Percentiles rank a stretch among this genome's conserved stretches.
Conservation (phyloP, 306 rosid species). For the Echinosophora koreensis region DNA sequence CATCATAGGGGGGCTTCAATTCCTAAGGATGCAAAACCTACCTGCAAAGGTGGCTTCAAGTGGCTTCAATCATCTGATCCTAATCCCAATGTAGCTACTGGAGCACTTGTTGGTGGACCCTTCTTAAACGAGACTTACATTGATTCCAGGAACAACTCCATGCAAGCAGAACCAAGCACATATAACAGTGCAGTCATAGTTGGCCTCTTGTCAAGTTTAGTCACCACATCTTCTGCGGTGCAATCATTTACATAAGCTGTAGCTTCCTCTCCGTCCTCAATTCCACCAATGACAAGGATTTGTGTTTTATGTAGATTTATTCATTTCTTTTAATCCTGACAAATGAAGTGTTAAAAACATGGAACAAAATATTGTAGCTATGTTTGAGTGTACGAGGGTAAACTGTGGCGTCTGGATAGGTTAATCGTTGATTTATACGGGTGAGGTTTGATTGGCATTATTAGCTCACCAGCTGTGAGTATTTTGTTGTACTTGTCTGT, state of each 20-base stretch:
- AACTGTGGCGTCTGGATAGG: slow-evolving; percentile 35
- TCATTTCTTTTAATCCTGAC: slow-evolving; percentile 44
- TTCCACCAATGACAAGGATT: slow-evolving; percentile 3
- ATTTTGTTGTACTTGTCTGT: slow-evolving; percentile 38
- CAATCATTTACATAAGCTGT: slow-evolving; percentile 64
- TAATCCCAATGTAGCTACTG: slow-evolving; percentile 88
- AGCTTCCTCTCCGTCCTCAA: slow-evolving; percentile 9
- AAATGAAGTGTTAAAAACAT: not conserved
- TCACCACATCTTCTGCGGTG: slow-evolving; percentile 84
- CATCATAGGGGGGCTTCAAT: slow-evolving; percentile 99
- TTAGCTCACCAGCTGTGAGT: slow-evolving; percentile 40
- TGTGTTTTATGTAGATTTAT: slow-evolving; percentile 46
- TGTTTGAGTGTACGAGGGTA: slow-evolving; percentile 41
- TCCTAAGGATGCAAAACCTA: slow-evolving; percentile 63
- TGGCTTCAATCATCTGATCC: slow-evolving; percentile 75
- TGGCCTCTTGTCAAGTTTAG: slow-evolving; percentile 91
- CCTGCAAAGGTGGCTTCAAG: slow-evolving; percentile 81
- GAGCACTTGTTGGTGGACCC: slow-evolving; percentile 98
- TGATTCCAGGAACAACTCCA: slow-evolving; percentile 83
- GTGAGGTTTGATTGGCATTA: slow-evolving; percentile 40
- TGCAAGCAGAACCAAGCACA: slow-evolving; percentile 93
- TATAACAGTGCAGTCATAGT: slow-evolving; percentile 88
- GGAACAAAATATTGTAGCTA: slow-evolving; percentile 30
- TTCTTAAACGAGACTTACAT: slow-evolving; percentile 77
- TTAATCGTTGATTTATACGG: slow-evolving; percentile 35